Conservation (phyloP, 83 land plant species). For the Picea engelmannii region DNA sequence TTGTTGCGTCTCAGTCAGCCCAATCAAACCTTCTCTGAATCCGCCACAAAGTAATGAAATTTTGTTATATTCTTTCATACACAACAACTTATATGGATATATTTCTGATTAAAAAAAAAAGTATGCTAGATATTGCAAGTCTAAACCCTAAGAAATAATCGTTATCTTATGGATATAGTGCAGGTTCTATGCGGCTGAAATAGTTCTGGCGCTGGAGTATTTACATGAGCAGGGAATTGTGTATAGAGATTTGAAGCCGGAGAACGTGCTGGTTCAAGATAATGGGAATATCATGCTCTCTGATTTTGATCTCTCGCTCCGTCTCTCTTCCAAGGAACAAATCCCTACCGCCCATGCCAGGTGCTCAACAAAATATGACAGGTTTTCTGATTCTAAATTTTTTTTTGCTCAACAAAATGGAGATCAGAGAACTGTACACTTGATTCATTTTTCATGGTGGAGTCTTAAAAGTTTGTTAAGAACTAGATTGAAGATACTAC, state of each 20-base stretch:
- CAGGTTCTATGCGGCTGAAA: neutral
- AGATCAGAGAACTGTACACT: neutral
- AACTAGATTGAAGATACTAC: too few species aligned
- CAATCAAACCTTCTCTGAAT: constrained; percentile 17
- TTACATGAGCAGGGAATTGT: neutral
- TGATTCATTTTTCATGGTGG: too few species aligned
- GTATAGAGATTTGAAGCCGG: too few species aligned
- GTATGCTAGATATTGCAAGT: neutral
- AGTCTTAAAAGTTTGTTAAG: too few species aligned
- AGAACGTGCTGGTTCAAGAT: constrained; percentile 26
- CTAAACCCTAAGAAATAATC: neutral
- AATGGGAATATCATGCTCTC: constrained; percentile 40
- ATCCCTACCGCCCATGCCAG: neutral
- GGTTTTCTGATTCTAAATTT: neutral
- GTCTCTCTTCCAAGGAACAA: neutral
- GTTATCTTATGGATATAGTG: neutral
- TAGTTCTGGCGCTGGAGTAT: neutral
- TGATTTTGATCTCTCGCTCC: constrained; percentile 35
- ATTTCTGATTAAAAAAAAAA: neutral
- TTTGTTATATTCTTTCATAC: neutral
- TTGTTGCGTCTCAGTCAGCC: constrained; percentile 24
- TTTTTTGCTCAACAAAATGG: neutral
- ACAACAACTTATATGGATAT: neutral
- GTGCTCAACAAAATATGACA: neutral
- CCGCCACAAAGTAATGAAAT: constrained; percentile 5